These are phyloP conservation scores for Vitis amurensis DNA, from an alignment of 164 flowering plant species.

Conservation along the genomic window DNA sequence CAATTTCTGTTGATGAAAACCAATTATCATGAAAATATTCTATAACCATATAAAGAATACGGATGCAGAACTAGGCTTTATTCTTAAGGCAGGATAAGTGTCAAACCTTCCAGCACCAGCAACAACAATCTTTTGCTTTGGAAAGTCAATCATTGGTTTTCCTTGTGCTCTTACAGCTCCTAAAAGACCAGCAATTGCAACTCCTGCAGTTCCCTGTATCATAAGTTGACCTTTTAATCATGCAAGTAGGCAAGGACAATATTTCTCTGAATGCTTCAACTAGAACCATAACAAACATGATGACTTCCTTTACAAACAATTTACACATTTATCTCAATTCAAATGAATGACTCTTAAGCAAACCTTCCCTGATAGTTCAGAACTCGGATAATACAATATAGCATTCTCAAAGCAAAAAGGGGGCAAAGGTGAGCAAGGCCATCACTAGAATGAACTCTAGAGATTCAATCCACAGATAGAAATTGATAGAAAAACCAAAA, in stretches of 20 bases:
- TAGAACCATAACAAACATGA: neutral
- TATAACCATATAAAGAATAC: neutral
- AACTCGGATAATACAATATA: neutral
- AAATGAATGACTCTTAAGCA: neutral
- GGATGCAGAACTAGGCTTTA: neutral
- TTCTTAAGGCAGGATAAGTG: neutral
- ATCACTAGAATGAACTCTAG: too few relatives aligned
- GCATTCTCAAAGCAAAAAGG: neutral
- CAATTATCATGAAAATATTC: neutral
- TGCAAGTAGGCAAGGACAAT: neutral
- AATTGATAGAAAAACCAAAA: too few relatives aligned
- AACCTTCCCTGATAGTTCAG: neutral
- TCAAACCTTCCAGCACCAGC: slow-evolving; percentile 99
- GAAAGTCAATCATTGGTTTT: slow-evolving; percentile 93
- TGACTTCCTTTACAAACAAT: neutral
- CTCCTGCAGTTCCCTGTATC: slow-evolving; percentile 95
- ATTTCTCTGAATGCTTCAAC: neutral
- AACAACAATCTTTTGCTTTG: slow-evolving; percentile 95
- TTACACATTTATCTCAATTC: neutral
- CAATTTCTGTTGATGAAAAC: neutral
- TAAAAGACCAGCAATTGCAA: slow-evolving; percentile 96
- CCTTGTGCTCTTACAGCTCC: slow-evolving; percentile 99
- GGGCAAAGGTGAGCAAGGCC: too few relatives aligned
- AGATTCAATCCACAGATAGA: too few relatives aligned
- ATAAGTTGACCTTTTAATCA: neutral